These are phyloP conservation scores for Neurospora hispaniola DNA, from an alignment of 495 filamentous ascomycete genomes.

Conservation along the genomic window DNA sequence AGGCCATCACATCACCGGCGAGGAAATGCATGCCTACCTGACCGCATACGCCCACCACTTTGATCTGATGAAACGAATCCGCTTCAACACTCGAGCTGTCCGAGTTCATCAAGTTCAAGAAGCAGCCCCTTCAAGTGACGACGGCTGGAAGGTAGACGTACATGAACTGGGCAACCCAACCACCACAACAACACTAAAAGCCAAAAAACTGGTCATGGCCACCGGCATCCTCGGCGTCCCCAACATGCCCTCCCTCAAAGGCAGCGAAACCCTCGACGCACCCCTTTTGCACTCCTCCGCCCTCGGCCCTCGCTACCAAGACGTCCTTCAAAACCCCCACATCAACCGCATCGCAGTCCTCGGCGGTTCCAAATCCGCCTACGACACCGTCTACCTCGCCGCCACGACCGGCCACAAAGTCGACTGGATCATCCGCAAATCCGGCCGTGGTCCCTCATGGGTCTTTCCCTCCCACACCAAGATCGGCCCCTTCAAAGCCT, in stretches of 20 bases:
- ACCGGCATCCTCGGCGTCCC: slow-evolving; percentile 59
- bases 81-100: slow-evolving; percentile 18
- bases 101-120: background rate
- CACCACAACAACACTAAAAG: background rate
- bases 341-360: slow-evolving; percentile 41
- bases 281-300: slow-evolving; percentile 55
- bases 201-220: slow-evolving; percentile 53
- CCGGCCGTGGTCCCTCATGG: slow-evolving; percentile 57
- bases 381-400: slow-evolving; percentile 58
- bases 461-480: slow-evolving; percentile 39
- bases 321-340: slow-evolving; percentile 11
- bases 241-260: slow-evolving; percentile 34
- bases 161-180: background rate
- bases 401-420: slow-evolving; percentile 50
- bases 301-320: slow-evolving; percentile 22
- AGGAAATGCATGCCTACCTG: slow-evolving; percentile 24
- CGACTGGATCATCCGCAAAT: slow-evolving; percentile 61
- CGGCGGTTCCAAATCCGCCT: slow-evolving; percentile 63
- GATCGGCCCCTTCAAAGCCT: slow-evolving; percentile 16
- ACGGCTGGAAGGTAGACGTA: slow-evolving; percentile 6
- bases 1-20: slow-evolving; percentile 37
- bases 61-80: slow-evolving; percentile 20
- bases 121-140: background rate
- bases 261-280: slow-evolving; percentile 38
- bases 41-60: slow-evolving; percentile 25